Evolutionary conservation across 306 rosid genomes (phyloP), one percentile per base, ranked within the genome.

Genomic region (Fragaria vesca): DNA sequence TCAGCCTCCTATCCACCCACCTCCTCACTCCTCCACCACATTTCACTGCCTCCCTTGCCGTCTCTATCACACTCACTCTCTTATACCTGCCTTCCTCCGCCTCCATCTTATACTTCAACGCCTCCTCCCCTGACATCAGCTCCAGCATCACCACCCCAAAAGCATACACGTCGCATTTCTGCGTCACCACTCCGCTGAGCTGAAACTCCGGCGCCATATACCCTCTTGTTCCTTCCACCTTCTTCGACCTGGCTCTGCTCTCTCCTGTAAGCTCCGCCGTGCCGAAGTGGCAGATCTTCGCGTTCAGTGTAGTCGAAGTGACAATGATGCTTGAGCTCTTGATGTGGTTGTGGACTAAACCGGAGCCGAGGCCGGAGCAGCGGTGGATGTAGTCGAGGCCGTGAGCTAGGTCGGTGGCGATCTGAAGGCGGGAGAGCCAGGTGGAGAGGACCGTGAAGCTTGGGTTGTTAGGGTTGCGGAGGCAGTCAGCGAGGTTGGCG

Each of bases 141-240:
- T 95, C 99, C 84, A 95, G 51, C 40, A 95, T 20, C 82, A 95
- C 96, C 28, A 95, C 96, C 0, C 99, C 97, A 55, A 95, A 95
- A 0, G 99, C 99, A 66, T 89, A 95, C 45, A 89, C 93, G n/a
- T 95, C 99, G 30, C 87, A 79, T 73, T 88, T 89, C 86, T 88
- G 91, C 62, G 94, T 89, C 76, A 89, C 88, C 1, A 79, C 69
- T n/a, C 97, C 99, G 12, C 80, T 82, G 0, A 51, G 1, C 71
- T 72, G 91, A 67, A 91, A 84, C 79, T 95, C 99, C 82, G 99
- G 97, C 77, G 99, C 88, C 92, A 95, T 92, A 76, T 93, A 93
- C 4, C 97, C 99, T 36, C 96, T 81, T 60, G 93, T 90, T 55
- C 99, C 99, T 67, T 92, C 91, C n/a, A 95, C 15, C 62, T 83